Conservation (phyloP, 176 grass and related monocot genomes). For the Aegilops sharonensis region DNA sequence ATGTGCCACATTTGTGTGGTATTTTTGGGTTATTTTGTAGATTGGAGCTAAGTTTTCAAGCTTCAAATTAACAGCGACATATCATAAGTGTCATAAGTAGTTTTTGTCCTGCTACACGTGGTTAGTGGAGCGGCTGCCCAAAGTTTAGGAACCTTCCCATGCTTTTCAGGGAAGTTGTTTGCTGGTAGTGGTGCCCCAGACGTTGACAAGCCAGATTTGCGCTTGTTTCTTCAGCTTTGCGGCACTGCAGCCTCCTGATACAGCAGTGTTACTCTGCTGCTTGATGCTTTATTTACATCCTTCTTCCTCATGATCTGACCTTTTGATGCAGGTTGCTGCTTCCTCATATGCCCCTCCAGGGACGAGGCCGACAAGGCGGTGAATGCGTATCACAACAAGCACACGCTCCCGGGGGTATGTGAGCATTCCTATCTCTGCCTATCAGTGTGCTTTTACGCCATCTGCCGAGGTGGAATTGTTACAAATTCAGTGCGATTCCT, state of each 20-base stretch:
- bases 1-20: background rate
- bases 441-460: background rate
- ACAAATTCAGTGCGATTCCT: slow-evolving; percentile 1
- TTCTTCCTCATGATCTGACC: background rate
- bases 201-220: background rate
- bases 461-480: slow-evolving; percentile 23
- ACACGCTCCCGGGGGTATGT: slow-evolving; percentile 86
- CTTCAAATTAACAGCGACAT: background rate
- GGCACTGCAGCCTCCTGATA: background rate
- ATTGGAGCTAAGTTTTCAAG: background rate
- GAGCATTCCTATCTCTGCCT: slow-evolving; percentile 10
- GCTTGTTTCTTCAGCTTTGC: background rate
- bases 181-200: background rate
- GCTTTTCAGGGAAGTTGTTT: background rate
- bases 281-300: background rate
- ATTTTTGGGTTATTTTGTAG: background rate
- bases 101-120: background rate
- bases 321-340: slow-evolving; percentile 66
- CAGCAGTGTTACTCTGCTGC: background rate
- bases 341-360: slow-evolving; percentile 90
- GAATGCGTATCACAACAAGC: slow-evolving; percentile 88
- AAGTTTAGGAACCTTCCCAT: slow-evolving; percentile 8
- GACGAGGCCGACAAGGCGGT: slow-evolving; percentile 94
- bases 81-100: background rate
- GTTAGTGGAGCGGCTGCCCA: background rate